A percentile compares a stretch with the other conserved stretches of the same genome.
phyloP scores from a whole-genome alignment of 2,329 filamentous ascomycete genomes.

The Pseudogymnoascus sp. region DNA sequence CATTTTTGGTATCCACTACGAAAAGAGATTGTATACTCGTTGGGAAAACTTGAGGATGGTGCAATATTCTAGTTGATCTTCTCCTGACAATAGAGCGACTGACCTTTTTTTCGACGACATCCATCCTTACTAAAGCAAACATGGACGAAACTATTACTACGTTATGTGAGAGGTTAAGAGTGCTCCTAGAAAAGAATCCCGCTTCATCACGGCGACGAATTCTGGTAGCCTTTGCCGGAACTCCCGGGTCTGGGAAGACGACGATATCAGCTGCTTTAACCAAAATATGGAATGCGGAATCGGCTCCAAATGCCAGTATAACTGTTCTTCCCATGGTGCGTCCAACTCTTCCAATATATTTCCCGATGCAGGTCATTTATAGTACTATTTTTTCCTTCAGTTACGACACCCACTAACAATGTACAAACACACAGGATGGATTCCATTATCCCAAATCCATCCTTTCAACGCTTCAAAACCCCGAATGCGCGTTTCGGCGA shows the following conservation, averaged over 20 bases:
- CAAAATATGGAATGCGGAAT: slow-evolving; percentile 13
- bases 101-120: background rate
- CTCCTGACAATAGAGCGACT: background rate
- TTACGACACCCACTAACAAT: background rate
- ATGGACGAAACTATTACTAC: slow-evolving; percentile 9
- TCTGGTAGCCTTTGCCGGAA: slow-evolving; percentile 28
- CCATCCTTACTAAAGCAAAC: background rate
- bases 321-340: slow-evolving; percentile 25
- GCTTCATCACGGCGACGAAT: slow-evolving; percentile 18
- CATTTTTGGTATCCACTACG: background rate
- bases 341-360: background rate
- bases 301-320: slow-evolving; percentile 14
- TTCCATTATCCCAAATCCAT: slow-evolving; percentile 26
- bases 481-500: slow-evolving; percentile 21
- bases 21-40: background rate
- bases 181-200: slow-evolving; percentile 12
- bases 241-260: slow-evolving; percentile 29
- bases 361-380: background rate
- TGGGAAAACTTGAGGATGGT: background rate
- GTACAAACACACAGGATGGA: slow-evolving; percentile 22
- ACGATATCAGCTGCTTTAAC: slow-evolving; percentile 24
- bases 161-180: slow-evolving; percentile 9
- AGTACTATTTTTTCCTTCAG: background rate
- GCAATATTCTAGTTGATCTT: background rate
- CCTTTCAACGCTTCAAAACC: slow-evolving; percentile 19